These are phyloP conservation scores for Dothistroma septosporum DNA, from an alignment of 2,329 filamentous ascomycete genomes.

Conservation along the genomic window DNA sequence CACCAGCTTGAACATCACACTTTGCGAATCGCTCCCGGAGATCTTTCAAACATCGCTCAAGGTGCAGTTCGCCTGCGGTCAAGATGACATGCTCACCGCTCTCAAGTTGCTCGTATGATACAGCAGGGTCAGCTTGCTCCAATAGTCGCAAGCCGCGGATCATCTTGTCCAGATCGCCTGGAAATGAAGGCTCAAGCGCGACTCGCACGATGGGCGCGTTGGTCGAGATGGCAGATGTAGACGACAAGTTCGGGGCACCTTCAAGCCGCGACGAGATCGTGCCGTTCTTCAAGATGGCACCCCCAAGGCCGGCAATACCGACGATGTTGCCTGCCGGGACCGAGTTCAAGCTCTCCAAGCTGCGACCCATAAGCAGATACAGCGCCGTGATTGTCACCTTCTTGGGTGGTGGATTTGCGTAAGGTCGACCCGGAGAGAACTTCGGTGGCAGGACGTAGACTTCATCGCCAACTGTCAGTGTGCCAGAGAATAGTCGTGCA, in stretches of 20 bases:
- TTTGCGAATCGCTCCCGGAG: slow-evolving; percentile 85
- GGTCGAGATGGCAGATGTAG: slow-evolving; percentile 72
- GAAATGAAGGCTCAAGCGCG: slow-evolving; percentile 87
- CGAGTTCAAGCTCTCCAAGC: slow-evolving; percentile 73
- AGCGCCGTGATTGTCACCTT: slow-evolving; percentile 82
- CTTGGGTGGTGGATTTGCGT: slow-evolving; percentile 67
- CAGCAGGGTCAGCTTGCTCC: slow-evolving; percentile 92
- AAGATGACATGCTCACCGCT: slow-evolving; percentile 93
- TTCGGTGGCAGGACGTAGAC: slow-evolving; percentile 91
- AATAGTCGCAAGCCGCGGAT: slow-evolving; percentile 80
- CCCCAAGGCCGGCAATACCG: slow-evolving; percentile 86
- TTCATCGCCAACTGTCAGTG: slow-evolving; percentile 79
- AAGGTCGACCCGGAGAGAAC: slow-evolving; percentile 75
- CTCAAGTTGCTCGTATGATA: slow-evolving; percentile 86
- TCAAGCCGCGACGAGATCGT: slow-evolving; percentile 85
- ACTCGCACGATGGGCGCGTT: slow-evolving; percentile 81
- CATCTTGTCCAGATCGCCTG: slow-evolving; percentile 90
- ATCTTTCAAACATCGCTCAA: slow-evolving; percentile 91
- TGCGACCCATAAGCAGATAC: slow-evolving; percentile 93
- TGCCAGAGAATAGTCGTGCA: slow-evolving; percentile 88
- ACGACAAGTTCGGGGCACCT: slow-evolving; percentile 85
- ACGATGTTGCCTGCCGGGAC: slow-evolving; percentile 95
- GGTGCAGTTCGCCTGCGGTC: slow-evolving; percentile 88
- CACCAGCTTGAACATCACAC: slow-evolving; percentile 91
- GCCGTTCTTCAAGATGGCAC: slow-evolving; percentile 90